Base-by-base conservation (phyloP, 2,329 filamentous ascomycete genomes). In the Fonsecaea erecta region DNA sequence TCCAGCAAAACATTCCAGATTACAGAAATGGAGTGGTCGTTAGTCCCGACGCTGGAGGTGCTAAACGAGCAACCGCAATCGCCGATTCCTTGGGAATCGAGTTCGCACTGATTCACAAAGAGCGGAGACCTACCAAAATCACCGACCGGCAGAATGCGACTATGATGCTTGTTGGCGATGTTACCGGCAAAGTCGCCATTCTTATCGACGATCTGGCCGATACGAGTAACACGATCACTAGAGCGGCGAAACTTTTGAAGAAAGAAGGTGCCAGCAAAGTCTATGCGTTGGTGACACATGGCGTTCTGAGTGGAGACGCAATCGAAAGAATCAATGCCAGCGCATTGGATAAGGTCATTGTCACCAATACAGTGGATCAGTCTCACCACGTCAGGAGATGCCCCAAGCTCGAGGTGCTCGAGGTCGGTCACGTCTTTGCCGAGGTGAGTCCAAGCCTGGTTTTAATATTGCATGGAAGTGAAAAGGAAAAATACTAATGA, bases 91-190 rank as follows among this genome's bases (percentile, higher is more conserved):
- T 98, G 68, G 91, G 92, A 71, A 93, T 97, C 84, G 92, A 95
- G 65, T 98, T 99, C 81, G 95, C 95, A 54, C 86, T 99, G 65
- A 99, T 99, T 74, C 95, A 99, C 84, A 99, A 98, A 90, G 92
- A 96, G 85, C 91, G 92, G 72, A 90, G 92, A 54, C 93, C 92
- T 30, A 96, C 91, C 58, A 90, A 90, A 72, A 93, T 96, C 77
- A 91, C 86, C 64, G 92, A 96, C 76, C 89, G 91, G 56, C 92
- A 88, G 71, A 88, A 88, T 73, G 86, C 86, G 24, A 94, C 92
- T 66, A 96, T 97, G 91, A 95, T 97, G 90, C 84, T 97, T 46
- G 93, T 97, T 43, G 93, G 93, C 68, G 88, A 96, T 75, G 92
- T 97, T 62, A 84, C 85, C 61, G 88, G 90, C 71, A 89, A 90